phyloP scores from a whole-genome alignment of 202 grass and related monocot genomes.

The Zizania palustris region DNA sequence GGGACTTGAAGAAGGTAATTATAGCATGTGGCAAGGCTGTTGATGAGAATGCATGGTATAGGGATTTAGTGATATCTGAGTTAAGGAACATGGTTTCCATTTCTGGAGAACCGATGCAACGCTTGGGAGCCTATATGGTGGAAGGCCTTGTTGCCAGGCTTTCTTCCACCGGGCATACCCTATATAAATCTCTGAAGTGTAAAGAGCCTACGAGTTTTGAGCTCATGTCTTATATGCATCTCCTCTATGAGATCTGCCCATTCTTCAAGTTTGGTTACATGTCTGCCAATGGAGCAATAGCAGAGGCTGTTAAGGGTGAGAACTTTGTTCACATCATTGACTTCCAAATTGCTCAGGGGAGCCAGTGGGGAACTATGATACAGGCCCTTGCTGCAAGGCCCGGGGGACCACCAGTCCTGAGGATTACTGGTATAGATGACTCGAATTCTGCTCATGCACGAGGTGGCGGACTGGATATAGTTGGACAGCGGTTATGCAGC shows the following conservation, averaged over 20 bases:
- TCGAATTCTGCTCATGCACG: slow-evolving; percentile 66
- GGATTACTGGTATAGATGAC: slow-evolving; percentile 90
- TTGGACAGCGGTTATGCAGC: slow-evolving; percentile 52
- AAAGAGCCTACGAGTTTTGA: slow-evolving; percentile 79
- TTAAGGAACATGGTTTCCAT: slow-evolving; percentile 79
- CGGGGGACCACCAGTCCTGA: slow-evolving; percentile 55
- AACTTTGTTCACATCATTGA: slow-evolving; percentile 84
- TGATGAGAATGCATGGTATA: slow-evolving; percentile 57
- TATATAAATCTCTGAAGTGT: slow-evolving; percentile 89
- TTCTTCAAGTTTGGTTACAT: slow-evolving; percentile 95
- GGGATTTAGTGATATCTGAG: slow-evolving; percentile 63
- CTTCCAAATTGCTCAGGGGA: slow-evolving; percentile 92
- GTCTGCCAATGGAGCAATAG: slow-evolving; percentile 84
- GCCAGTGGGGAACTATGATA: slow-evolving; percentile 79
- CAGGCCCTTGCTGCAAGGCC: slow-evolving; percentile 61
- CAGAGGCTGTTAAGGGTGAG: slow-evolving; percentile 77
- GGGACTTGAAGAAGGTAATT: slow-evolving; percentile 72
- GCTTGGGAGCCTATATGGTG: slow-evolving; percentile 85
- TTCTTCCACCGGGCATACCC: slow-evolving; percentile 64
- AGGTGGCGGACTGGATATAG: slow-evolving; percentile 75
- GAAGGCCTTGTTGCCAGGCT: slow-evolving; percentile 82
- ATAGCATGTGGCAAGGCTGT: slow-evolving; percentile 75
- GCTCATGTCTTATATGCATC: slow-evolving; percentile 86
- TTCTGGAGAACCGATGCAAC: slow-evolving; percentile 79
- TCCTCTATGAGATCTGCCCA: slow-evolving; percentile 83